Percentiles rank a stretch among this genome's conserved stretches.
Conservation (phyloP, 164 flowering plant species). For the Warburgia ugandensis region DNA sequence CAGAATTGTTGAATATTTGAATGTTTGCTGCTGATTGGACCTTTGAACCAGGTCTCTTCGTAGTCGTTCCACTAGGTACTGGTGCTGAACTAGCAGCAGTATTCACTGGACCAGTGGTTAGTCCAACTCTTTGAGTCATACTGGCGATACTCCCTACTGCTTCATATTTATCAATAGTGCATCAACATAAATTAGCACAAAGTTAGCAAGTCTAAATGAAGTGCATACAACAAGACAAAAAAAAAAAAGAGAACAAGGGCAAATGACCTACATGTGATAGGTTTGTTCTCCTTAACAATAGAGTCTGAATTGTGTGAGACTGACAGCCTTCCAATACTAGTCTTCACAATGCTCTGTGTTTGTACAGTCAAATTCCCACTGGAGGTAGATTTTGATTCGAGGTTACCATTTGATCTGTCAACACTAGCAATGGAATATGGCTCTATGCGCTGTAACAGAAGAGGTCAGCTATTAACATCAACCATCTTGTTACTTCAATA, state of each 20-base stretch:
- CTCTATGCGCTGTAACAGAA: constrained; percentile 61
- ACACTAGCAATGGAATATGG: constrained; percentile 51
- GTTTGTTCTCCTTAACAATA: constrained; percentile 56
- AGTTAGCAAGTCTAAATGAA: constrained; percentile 5
- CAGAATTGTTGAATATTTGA: constrained; percentile 48
- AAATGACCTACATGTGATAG: constrained; percentile 44
- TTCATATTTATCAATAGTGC: constrained; percentile 22
- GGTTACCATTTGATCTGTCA: constrained; percentile 35
- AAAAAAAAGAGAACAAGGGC: not conserved
- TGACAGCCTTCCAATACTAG: constrained; percentile 56
- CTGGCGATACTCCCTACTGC: constrained; percentile 62
- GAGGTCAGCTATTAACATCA: constrained; percentile 9
- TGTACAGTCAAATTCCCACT: constrained; percentile 39
- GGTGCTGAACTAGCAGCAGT: constrained; percentile 26
- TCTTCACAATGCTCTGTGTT: constrained; percentile 53
- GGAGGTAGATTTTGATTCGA: constrained; percentile 52
- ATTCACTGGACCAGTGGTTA: constrained; percentile 35
- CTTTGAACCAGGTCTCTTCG: constrained; percentile 44
- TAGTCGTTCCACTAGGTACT: constrained; percentile 32
- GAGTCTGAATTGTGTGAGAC: constrained; percentile 57
- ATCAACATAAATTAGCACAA: not conserved
- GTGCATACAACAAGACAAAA: not conserved
- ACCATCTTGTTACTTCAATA: constrained; percentile 7
- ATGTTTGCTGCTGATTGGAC: constrained; percentile 37
- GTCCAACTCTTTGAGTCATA: constrained; percentile 67